A percentile compares a stretch with the other conserved stretches of the same genome.
These are phyloP conservation scores for Angomonas deanei DNA, from an alignment of 208 protist genomes.

Conservation along the genomic window DNA sequence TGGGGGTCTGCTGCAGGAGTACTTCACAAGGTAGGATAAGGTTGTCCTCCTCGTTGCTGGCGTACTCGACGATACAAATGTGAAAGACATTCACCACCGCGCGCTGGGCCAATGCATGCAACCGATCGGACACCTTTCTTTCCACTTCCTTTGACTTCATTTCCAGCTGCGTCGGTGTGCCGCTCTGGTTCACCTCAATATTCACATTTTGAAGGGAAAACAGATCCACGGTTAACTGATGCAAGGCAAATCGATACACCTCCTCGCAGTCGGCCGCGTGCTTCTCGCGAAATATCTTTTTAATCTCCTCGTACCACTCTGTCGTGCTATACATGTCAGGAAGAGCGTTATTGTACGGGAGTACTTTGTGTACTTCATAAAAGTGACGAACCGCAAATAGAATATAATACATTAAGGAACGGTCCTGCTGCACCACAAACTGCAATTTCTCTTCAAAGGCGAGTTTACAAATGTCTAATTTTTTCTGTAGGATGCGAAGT, in stretches of 20 bases:
- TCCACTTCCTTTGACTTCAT: too few relatives aligned
- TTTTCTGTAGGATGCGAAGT: not conserved
- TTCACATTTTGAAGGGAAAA: not conserved
- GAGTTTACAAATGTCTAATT: not conserved
- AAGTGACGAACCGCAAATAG: not conserved
- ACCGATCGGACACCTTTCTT: too few relatives aligned
- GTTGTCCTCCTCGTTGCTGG: too few relatives aligned
- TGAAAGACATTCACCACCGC: too few relatives aligned
- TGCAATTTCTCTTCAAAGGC: not conserved
- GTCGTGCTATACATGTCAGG: constrained; percentile 96
- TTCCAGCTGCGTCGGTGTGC: not conserved
- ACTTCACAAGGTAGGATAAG: too few relatives aligned
- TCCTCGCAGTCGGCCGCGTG: constrained; percentile 38
- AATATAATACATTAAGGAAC: not conserved
- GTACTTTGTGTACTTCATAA: constrained; percentile 10
- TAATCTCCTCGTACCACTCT: constrained; percentile 87
- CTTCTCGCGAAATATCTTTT: constrained; percentile 63
- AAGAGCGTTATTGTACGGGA: constrained; percentile 87
- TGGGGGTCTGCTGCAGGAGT: too few relatives aligned
- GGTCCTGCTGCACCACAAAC: not conserved
- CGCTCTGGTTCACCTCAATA: not conserved
- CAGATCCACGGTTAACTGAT: constrained; percentile 3
- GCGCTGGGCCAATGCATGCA: too few relatives aligned
- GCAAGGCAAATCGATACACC: constrained; percentile 22
- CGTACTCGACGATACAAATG: too few relatives aligned